Conservation (phyloP, 73 alveolate genomes). For the Strombidium stylifer region DNA sequence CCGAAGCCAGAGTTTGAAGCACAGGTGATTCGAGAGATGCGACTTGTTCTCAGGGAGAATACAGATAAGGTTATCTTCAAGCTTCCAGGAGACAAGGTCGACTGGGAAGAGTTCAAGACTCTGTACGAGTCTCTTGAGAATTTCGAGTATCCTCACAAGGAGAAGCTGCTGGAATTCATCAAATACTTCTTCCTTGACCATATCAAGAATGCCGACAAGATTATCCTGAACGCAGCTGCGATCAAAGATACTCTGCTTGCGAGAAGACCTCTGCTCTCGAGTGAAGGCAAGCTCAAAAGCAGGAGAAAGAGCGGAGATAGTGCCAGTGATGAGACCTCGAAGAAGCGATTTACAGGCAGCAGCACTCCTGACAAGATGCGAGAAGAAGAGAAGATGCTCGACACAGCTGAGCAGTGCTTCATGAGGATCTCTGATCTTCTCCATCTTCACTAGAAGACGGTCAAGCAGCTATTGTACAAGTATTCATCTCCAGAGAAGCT, state of each 20-base stretch:
- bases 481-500: constrained; percentile 8
- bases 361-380: background rate
- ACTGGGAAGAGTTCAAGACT: no score
- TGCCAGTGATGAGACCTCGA: background rate
- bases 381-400: constrained; percentile 17
- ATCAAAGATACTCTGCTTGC: background rate
- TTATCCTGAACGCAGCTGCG: no score
- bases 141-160: no score
- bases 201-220: no score
- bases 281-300: background rate
- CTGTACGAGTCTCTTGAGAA: no score
- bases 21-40: no score
- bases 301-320: background rate
- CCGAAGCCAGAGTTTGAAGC: no score
- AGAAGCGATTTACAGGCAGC: background rate
- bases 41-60: no score
- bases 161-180: no score
- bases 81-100: no score
- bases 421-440: constrained; percentile 32
- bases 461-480: background rate
- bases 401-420: constrained; percentile 34
- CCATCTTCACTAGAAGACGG: background rate
- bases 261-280: background rate
- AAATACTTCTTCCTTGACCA: no score
- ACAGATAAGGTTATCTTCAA: no score